phyloP scores from a whole-genome alignment of 2,329 filamentous ascomycete species.

The Botrytis tulipae region DNA sequence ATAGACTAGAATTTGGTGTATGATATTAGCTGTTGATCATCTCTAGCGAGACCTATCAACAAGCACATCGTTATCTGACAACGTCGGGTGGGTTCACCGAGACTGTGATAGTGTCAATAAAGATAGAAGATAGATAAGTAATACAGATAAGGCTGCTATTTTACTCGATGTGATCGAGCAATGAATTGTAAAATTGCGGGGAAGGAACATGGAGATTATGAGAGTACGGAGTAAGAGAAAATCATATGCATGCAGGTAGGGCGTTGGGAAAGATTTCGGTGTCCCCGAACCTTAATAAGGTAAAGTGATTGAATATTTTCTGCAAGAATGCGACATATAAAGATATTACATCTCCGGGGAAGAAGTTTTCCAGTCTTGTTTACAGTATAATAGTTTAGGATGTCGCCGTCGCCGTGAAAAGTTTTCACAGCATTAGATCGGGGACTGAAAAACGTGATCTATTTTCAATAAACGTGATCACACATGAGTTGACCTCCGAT shows the following conservation, averaged over 20 bases:
- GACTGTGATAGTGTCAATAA: not conserved
- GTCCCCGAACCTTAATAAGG: not conserved
- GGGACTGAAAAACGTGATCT: not conserved
- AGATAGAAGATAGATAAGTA: conserved; percentile 6
- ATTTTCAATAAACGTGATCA: not conserved
- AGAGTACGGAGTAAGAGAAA: not conserved
- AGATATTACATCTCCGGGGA: not conserved
- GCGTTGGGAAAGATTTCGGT: not conserved
- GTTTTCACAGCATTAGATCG: not conserved
- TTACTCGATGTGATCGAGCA: conserved; percentile 24
- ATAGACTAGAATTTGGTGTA: not conserved
- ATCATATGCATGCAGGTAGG: not conserved
- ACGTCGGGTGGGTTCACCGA: conserved; percentile 4
- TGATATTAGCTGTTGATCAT: not conserved
- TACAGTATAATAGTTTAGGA: not conserved
- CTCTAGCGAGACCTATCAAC: conserved; percentile 17
- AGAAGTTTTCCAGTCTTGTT: not conserved
- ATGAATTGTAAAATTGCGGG: conserved; percentile 18
- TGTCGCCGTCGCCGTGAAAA: not conserved
- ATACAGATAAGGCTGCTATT: conserved; percentile 19
- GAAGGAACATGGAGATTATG: not conserved
- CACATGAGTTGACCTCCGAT: not conserved
- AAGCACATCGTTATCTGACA: conserved; percentile 11
- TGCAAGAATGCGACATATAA: not conserved
- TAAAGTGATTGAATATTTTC: not conserved